Base-by-base conservation (phyloP, 1,284 basidiomycete genomes). In the Papiliotrema laurentii region DNA sequence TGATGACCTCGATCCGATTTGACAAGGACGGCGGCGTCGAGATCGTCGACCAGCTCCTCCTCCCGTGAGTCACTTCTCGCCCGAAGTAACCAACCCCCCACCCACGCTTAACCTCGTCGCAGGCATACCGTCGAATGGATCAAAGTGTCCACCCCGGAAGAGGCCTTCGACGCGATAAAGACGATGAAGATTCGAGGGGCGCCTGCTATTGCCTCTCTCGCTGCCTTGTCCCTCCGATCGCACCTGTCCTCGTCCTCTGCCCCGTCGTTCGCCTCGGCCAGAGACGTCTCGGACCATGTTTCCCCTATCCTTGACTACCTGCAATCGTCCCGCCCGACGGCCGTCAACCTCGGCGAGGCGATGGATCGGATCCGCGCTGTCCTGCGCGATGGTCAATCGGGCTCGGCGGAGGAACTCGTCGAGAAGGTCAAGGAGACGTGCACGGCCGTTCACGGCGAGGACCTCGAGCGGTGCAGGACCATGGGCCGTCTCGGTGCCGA, bases 151-250 rank as follows among this genome's bases (percentile, higher is more conserved):
- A 80, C 83, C 18, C 78, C 89, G 50, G 82, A 89, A 52, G 81
- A 90, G 45, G 90, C 90, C 0, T 85, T 87, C 71, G 86, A 89
- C 66, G 90, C 89, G 6, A 94, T 94, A 75, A 91, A 89, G 75
- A 79, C 84, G 13, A 94, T 96, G 91, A 89, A 88, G 83, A 91
- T 91, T 60, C 82, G 91, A 44, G 91, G 91, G 6, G 91, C 91
- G 9, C 91, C 91, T 0, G 91, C 91, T n/a, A 93, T 96, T 47
- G 91, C 86, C 0, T 89, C 89, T 1, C 81, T 94, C 13, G 90
- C 90, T 5, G 82, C 89, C 0, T 80, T 96, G 7, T 80, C 86
- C 0, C 75, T 96, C 45, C 81, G 86, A 1, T 79, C 81, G 9
- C 75, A 86, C 58, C 61, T 72, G 39, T 51, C 52, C 18, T 56